These are phyloP conservation scores for Xylaria flabelliformis DNA, from an alignment of 495 filamentous ascomycete species.

Conservation along the genomic window DNA sequence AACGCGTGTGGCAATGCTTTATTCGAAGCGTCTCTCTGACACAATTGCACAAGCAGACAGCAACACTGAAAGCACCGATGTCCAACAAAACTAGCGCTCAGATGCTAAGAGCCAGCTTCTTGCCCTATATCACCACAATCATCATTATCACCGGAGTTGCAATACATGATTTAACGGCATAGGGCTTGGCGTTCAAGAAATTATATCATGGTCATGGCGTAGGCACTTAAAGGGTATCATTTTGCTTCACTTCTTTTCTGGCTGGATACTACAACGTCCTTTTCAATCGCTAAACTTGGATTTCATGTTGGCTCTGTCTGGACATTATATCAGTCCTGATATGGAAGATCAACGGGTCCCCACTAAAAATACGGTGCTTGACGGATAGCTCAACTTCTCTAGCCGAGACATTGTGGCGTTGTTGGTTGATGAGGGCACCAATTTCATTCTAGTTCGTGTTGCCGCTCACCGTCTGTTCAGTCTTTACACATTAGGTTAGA, in stretches of 20 bases:
- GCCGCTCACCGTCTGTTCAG: neutral
- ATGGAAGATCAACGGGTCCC: neutral
- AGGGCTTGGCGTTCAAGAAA: constrained; percentile 1
- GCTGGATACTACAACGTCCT: neutral
- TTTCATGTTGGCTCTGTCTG: neutral
- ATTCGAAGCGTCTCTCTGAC: neutral
- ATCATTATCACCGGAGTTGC: neutral
- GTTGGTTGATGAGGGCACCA: neutral
- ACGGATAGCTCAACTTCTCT: neutral
- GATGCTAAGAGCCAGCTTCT: neutral
- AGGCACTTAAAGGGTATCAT: constrained; percentile 1
- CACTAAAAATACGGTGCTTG: neutral
- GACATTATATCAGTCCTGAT: neutral
- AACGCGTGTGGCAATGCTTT: neutral
- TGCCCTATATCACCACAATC: neutral
- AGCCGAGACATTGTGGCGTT: neutral
- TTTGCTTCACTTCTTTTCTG: neutral
- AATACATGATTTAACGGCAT: constrained; percentile 2
- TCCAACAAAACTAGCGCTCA: neutral
- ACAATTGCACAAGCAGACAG: neutral
- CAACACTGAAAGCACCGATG: neutral
- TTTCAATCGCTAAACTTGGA: constrained; percentile 12
- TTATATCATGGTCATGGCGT: constrained; percentile 5
- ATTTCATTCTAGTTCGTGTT: neutral
- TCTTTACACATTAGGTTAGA: neutral